Base-by-base conservation (phyloP, 257 asterid genomes). In the Cinchona pubescens region DNA sequence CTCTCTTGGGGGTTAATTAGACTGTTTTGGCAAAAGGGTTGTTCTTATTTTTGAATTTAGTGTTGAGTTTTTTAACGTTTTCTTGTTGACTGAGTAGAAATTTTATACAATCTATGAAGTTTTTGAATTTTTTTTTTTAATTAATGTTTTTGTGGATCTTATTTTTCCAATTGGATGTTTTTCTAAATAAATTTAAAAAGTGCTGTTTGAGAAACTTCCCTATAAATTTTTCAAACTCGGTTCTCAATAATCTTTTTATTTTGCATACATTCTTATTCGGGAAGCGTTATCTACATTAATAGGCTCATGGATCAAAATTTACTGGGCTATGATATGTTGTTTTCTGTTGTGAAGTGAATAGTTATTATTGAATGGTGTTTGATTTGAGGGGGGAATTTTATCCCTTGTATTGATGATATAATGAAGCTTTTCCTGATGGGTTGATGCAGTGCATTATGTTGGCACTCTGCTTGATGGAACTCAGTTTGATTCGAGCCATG, bases 401-500 rank as follows among this genome's bases (percentile, higher is more conserved):
- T 42, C 18, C 6, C 55, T 14, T n/a, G 56, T 7, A 15, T 14
- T 19, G 60, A 6, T 21, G 25, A 8, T 34, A 8, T 34, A 51
- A 65, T 43, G 43, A 60, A 10, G 59, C 37, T 35, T 16, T 1
- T 62, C 34, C 76, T 12, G 70, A 42, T 60, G 69, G 59, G 18
- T 55, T 46, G n/a, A 5, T 80, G 86, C 89, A 88, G 92, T 88
- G 76, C 92, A 86, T 79, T 86, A 84, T 70, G 89, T 84, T 80
- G 92, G 92, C 18, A 86, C 85, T 58, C 72, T 88, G 79, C 80
- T 82, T 75, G 87, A 88, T 73, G 90, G 92, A 60, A 86, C 86
- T 61, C 83, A 82, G 76, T 88, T 88, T 45, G 92, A 84, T 82
- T 86, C 92, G 8, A 88, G 92, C 79, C 53, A 68, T 19, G 89